Percentiles rank a stretch among this genome's conserved stretches.
phyloP scores from a whole-genome alignment of 306 rosid genomes.

The Cucurbita pepo region DNA sequence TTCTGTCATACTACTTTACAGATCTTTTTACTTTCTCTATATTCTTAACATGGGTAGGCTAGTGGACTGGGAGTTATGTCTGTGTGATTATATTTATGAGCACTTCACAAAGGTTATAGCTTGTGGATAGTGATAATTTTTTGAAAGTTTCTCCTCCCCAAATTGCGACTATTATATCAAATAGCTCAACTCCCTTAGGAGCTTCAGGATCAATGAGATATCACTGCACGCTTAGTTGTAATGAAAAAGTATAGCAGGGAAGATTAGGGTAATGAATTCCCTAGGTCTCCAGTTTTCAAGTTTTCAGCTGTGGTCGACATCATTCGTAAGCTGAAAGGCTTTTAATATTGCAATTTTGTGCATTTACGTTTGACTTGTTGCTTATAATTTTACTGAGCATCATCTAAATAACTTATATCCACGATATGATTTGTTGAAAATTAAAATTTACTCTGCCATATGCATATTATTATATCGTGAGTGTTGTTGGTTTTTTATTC shows the following conservation, averaged over 20 bases:
- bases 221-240: neutral
- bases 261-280: neutral
- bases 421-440: neutral
- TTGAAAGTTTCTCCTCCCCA: neutral
- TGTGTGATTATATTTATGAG: neutral
- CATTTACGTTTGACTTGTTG: neutral
- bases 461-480: neutral
- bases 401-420: neutral
- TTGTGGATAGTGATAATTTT: neutral
- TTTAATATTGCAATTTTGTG: neutral
- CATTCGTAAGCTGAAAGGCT: neutral
- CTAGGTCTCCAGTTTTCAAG: neutral
- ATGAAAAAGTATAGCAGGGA: neutral
- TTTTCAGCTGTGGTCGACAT: neutral
- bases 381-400: neutral
- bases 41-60: neutral
- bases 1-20: neutral
- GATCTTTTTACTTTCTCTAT: neutral
- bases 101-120: neutral
- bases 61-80: neutral
- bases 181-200: neutral
- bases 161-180: neutral
- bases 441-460: neutral
- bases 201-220: neutral
- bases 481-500: neutral